phyloP scores from a whole-genome alignment of 768 basidiomycete species.

The Cytidiella melzeri region DNA sequence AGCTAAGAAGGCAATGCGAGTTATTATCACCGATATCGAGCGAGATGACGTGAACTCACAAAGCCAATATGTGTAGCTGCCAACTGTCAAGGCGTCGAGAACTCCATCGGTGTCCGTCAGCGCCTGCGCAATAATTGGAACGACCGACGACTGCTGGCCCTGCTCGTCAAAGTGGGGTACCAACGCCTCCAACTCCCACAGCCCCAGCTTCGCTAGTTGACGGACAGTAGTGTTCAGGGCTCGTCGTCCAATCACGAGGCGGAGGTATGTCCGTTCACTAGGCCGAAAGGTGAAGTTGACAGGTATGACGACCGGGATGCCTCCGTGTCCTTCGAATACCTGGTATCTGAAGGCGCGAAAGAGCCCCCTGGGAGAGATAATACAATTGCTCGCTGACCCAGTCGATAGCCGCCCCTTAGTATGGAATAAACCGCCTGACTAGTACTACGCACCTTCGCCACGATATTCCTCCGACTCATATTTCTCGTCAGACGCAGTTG shows the following conservation, averaged over 20 bases:
- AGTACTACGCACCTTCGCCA: background rate
- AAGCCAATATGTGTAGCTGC: slow-evolving; percentile 62
- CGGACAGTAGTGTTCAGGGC: slow-evolving; percentile 64
- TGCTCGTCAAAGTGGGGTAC: slow-evolving; percentile 49
- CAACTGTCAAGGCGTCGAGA: slow-evolving; percentile 64
- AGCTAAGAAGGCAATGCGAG: background rate
- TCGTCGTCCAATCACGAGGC: slow-evolving; percentile 67
- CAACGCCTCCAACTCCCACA: slow-evolving; percentile 62
- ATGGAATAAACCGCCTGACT: background rate
- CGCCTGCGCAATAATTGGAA: slow-evolving; percentile 57
- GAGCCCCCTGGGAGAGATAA: slow-evolving; percentile 40
- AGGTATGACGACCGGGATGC: slow-evolving; percentile 57
- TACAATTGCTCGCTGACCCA: slow-evolving; percentile 19
- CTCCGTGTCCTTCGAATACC: slow-evolving; percentile 57
- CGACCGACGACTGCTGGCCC: slow-evolving; percentile 32
- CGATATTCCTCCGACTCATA: slow-evolving; percentile 2
- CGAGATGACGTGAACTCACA: slow-evolving; percentile 29
- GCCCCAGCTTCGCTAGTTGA: slow-evolving; percentile 42
- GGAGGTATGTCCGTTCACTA: slow-evolving; percentile 52
- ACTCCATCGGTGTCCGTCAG: slow-evolving; percentile 47
- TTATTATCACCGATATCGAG: too few species aligned
- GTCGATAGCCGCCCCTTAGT: slow-evolving; percentile 21
- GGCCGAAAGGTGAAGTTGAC: slow-evolving; percentile 49
- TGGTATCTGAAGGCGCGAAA: slow-evolving; percentile 62
- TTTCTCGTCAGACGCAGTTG: background rate